phyloP scores from a whole-genome alignment of 495 filamentous ascomycete species.

The Talaromyces ruber region DNA sequence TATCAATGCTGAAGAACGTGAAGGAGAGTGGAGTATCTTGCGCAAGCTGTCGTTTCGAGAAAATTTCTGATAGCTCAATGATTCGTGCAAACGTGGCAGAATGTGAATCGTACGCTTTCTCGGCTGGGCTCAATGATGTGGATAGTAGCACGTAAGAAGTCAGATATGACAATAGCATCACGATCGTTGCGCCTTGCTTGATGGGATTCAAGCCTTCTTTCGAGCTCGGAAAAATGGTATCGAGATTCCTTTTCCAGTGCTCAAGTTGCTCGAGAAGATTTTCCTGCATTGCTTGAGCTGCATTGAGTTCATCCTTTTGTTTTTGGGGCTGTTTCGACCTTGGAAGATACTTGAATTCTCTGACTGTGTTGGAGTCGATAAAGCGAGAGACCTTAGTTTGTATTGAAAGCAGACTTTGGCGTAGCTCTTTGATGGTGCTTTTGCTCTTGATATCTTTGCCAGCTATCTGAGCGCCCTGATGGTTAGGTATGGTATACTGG shows the following conservation, averaged over 20 bases:
- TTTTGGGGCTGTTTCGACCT: background rate
- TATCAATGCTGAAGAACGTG: background rate
- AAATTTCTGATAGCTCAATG: background rate
- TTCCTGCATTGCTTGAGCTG: background rate
- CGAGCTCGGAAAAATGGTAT: background rate
- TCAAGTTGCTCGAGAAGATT: background rate
- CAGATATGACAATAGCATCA: background rate
- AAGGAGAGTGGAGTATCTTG: background rate
- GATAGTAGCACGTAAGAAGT: background rate
- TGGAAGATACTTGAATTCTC: background rate
- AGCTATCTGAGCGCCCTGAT: background rate
- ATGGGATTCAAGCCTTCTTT: background rate
- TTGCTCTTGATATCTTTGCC: background rate
- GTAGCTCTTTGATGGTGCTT: background rate
- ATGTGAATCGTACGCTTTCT: background rate
- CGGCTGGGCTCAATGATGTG: background rate
- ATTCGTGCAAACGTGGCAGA: background rate
- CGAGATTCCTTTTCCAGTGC: background rate
- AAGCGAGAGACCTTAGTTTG: background rate
- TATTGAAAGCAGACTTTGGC: background rate
- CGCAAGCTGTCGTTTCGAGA: background rate
- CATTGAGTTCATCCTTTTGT: background rate
- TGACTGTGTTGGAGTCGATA: background rate
- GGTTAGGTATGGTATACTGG: background rate
- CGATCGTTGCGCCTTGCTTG: background rate